Conservation (phyloP, 2,329 filamentous ascomycete genomes). For the Rhexocercosporidium sp. region DNA sequence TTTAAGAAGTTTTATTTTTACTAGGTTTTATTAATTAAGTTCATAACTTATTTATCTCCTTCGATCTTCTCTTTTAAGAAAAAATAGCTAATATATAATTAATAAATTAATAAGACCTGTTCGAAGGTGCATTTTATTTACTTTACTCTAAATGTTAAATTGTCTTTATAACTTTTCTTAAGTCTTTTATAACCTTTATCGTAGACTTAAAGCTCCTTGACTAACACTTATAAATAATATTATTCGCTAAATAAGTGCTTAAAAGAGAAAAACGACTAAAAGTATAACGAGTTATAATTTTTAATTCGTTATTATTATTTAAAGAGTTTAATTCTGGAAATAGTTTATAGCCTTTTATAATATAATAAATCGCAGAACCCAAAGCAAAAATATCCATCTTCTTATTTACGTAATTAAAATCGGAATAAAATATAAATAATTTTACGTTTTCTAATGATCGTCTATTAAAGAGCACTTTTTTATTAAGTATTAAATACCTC, state of each 20-base stretch:
- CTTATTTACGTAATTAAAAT: constrained; percentile 23
- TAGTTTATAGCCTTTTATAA: constrained; percentile 28
- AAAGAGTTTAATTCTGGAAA: constrained; percentile 32
- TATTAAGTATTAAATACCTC: constrained; percentile 15
- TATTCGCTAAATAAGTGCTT: background rate
- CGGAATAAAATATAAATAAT: constrained; percentile 31
- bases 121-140: background rate
- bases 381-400: constrained; percentile 38
- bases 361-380: constrained; percentile 35
- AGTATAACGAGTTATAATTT: constrained; percentile 25
- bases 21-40: background rate
- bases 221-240: background rate
- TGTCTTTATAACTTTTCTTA: background rate
- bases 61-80: background rate
- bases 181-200: background rate
- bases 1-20: background rate
- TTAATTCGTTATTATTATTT: constrained; percentile 21
- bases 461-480: constrained; percentile 9
- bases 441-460: constrained; percentile 30
- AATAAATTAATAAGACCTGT: background rate
- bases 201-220: background rate
- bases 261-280: background rate
- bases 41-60: background rate
- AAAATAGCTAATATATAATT: background rate
- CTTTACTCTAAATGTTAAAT: background rate